phyloP scores from a whole-genome alignment of 1,139 yeast genomes.

The Sugiyamaella novakii region DNA sequence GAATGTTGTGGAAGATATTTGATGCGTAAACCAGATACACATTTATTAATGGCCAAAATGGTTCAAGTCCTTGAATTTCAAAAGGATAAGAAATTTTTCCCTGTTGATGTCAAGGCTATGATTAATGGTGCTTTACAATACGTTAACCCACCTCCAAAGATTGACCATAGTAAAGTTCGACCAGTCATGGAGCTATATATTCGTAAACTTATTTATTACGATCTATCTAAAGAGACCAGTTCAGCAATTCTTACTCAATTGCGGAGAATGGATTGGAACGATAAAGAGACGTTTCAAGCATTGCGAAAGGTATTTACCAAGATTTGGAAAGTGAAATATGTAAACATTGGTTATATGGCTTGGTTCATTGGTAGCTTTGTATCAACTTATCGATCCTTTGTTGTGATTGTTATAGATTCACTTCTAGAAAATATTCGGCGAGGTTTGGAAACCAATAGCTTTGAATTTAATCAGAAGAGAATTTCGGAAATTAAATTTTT shows the following conservation, averaged over 20 bases:
- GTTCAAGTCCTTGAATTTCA: conserved; percentile 57
- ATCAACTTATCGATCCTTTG: conserved; percentile 42
- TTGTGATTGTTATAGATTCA: conserved; percentile 60
- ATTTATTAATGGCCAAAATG: conserved; percentile 63
- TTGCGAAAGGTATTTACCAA: conserved; percentile 57
- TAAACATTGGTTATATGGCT: conserved; percentile 55
- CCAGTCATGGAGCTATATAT: conserved; percentile 40
- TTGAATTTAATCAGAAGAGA: conserved; percentile 60
- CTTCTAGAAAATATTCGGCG: conserved; percentile 61
- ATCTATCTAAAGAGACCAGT: conserved; percentile 48
- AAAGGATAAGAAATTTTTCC: conserved; percentile 54
- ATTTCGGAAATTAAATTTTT: conserved; percentile 64
- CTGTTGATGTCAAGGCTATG: conserved; percentile 59
- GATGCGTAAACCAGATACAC: conserved; percentile 61
- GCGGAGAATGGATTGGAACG: conserved; percentile 52
- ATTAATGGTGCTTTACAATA: conserved; percentile 61
- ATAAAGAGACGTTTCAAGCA: conserved; percentile 46
- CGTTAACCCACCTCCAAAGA: conserved; percentile 59
- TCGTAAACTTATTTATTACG: conserved; percentile 46
- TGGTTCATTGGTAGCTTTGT: conserved; percentile 48
- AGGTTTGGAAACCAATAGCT: conserved; percentile 70
- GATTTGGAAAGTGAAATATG: conserved; percentile 65
- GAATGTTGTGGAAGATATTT: conserved; percentile 76
- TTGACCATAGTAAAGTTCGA: conserved; percentile 30
- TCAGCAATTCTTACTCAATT: conserved; percentile 48